Base-by-base conservation (phyloP, 441 rosid genomes). In the Isatis lusitanica region DNA sequence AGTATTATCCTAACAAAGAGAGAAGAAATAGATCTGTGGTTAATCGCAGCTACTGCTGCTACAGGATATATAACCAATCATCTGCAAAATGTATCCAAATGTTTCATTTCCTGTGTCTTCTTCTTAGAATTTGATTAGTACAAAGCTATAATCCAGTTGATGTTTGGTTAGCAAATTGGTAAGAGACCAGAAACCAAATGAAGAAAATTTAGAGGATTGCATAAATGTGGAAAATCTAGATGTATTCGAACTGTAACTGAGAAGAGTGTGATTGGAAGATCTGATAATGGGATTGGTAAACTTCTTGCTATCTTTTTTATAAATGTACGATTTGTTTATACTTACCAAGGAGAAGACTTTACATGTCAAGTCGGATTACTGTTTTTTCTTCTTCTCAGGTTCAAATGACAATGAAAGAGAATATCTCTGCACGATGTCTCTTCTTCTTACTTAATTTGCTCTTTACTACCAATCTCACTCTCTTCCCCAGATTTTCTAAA, bases 31-130 rank as follows among this genome's bases (percentile, higher is more conserved):
- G 98, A 87, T 75, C 70, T 78, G 5, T 90, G 89, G 94, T 74
- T 86, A 66, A 76, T 86, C 69, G 92, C 82, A 59, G 96, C 89
- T 6, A 88, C 90, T 0, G 91, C 94, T 39, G 93, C 91, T 30
- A 88, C 89, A 12, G 93, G 95, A 68, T 87, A 80, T 62, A 28
- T 89, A 70, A 80, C 89, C 26, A 90, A 85, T 73, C 78, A 83
- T 70, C 78, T 84, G 84, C 75, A 81, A 55, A 86, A 78, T 71
- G 53, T 76, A 69, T 77, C 83, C 0, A 83, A 74, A 71, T 76
- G 50, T 50, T n/a, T n/a, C n/a, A 68, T 75, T 69, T 69, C 9
- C 10, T 2, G 67, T 43, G 39, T 40, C 53, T 28, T 78, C 80
- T 76, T 63, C 79, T 12, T 81, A 57, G 39, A 78, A 71, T 63